Conservation (phyloP, 495 filamentous ascomycete species). For the Penicillium cosmopolitanum region DNA sequence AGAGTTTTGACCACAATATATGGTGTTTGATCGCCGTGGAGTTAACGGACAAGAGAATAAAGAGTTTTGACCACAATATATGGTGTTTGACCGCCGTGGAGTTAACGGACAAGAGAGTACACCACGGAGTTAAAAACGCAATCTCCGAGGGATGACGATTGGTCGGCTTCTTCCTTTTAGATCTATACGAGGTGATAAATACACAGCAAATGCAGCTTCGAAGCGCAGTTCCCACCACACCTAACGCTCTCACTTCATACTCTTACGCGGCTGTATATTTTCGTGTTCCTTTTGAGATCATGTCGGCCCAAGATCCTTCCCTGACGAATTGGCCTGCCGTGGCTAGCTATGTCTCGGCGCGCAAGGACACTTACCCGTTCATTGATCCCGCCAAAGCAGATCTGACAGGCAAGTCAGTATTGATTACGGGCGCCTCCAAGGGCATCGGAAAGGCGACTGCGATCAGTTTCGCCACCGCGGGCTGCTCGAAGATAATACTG, state of each 20-base stretch:
- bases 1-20: no score
- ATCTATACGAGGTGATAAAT: neutral
- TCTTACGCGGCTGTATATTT: neutral
- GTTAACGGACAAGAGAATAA: neutral
- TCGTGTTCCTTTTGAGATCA: neutral
- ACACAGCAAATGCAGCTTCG: neutral
- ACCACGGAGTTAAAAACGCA: neutral
- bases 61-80: no score
- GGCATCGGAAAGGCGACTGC: conserved; percentile 51
- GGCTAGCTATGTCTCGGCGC: neutral
- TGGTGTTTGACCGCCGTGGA: neutral
- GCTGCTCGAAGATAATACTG: conserved; percentile 46
- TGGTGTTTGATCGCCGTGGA: neutral
- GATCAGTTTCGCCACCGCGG: conserved; percentile 48
- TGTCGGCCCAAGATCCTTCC: neutral
- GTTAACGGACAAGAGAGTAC: neutral
- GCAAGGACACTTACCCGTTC: neutral
- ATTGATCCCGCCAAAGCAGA: neutral
- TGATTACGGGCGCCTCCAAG: conserved; percentile 50
- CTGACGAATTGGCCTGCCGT: neutral
- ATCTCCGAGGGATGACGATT: neutral
- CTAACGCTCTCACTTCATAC: neutral
- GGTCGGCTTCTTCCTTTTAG: neutral
- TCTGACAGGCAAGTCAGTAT: neutral
- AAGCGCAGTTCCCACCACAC: neutral